A percentile compares a stretch with the other conserved stretches of the same genome.
Evolutionary conservation across 306 rosid species (phyloP).

Genomic region (Quercus agrifolia): DNA sequence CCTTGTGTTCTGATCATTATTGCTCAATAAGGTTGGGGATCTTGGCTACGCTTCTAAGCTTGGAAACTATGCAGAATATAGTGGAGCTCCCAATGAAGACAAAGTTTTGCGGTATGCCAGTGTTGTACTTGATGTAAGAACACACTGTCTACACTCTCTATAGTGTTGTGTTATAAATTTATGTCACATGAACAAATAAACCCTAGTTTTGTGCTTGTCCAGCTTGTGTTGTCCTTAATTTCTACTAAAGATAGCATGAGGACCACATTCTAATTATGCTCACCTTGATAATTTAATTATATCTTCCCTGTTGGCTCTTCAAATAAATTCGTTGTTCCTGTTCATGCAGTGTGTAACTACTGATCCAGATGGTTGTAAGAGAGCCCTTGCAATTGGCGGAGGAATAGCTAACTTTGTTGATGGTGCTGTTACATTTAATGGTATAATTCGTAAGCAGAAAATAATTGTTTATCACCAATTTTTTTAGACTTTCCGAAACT

Average conservation of each 20-base stretch:
- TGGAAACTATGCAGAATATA: conserved; percentile 94
- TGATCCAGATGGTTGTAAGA: conserved; percentile 75
- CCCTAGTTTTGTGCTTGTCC: background rate
- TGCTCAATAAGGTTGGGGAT: conserved; percentile 70
- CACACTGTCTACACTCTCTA: conserved; percentile 1
- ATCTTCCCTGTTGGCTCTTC: background rate
- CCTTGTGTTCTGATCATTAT: background rate
- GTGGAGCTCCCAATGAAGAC: conserved; percentile 96
- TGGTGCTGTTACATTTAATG: conserved; percentile 89
- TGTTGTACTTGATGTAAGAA: conserved; percentile 87
- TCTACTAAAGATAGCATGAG: background rate
- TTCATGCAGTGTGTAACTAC: conserved; percentile 78
- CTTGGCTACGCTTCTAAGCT: conserved; percentile 92
- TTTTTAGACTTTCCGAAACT: background rate
- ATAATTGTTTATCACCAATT: too few relatives aligned
- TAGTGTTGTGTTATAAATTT: background rate
- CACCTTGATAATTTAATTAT: background rate
- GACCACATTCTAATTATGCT: conserved; percentile 5
- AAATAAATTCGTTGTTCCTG: conserved; percentile 23
- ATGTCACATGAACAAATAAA: background rate
- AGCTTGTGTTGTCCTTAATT: background rate
- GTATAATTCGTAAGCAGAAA: conserved; percentile 46
- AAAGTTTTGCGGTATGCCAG: conserved; percentile 92
- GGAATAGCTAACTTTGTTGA: conserved; percentile 95
- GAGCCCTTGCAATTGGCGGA: conserved; percentile 95